A percentile compares a stretch with the other conserved stretches of the same genome.
Evolutionary conservation across 768 basidiomycete genomes (phyloP).

Genomic region (Xerocomus potaroensis): DNA sequence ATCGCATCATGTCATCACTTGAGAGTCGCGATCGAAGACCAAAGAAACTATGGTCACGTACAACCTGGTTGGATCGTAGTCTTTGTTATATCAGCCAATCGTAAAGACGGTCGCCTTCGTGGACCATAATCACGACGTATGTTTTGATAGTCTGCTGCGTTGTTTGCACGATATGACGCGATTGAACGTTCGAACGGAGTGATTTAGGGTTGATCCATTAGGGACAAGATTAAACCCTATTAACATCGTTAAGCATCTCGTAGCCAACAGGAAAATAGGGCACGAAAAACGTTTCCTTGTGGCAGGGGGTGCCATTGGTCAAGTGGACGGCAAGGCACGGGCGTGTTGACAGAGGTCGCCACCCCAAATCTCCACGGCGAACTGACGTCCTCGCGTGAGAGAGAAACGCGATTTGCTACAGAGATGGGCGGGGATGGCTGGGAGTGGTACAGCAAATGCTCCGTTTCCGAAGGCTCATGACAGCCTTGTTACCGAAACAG

Average conservation of each 20-base stretch:
- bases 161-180: not conserved
- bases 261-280: not conserved
- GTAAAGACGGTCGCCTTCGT: too few species aligned
- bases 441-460: too few species aligned
- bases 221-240: slow-evolving; percentile 3
- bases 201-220: not conserved
- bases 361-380: not conserved
- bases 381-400: not conserved
- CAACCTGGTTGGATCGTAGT: too few species aligned
- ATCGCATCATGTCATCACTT: too few species aligned
- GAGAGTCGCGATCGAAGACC: too few species aligned
- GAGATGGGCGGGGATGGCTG: not conserved
- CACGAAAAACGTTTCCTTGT: not conserved
- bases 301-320: not conserved
- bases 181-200: too few species aligned
- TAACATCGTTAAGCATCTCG: slow-evolving; percentile 15
- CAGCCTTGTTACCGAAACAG: not conserved
- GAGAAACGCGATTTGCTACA: not conserved
- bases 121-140: too few species aligned
- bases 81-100: too few species aligned
- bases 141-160: too few species aligned
- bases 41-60: too few species aligned
- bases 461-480: too few species aligned
- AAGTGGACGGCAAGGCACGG: not conserved
- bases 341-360: not conserved